Conservation (phyloP, 305 asterid genomes). For the Fraxinus velutina region DNA sequence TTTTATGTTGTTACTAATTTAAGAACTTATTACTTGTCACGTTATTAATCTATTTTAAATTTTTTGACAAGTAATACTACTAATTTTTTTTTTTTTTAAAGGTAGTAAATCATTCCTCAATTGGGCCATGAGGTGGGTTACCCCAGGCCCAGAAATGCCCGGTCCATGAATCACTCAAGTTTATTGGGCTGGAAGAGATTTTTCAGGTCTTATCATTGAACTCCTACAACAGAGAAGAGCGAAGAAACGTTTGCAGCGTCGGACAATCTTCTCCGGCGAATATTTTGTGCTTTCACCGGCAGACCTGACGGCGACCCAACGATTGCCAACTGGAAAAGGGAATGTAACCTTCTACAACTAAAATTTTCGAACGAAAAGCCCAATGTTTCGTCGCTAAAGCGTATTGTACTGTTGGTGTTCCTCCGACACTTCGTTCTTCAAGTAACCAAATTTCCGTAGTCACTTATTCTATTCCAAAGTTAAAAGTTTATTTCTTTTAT, state of each 20-base stretch:
- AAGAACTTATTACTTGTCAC: too few relatives aligned
- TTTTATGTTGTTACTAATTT: too few relatives aligned
- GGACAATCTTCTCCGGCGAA: neutral
- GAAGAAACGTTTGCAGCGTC: neutral
- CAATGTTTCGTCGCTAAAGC: neutral
- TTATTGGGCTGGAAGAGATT: neutral
- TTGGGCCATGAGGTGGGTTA: neutral
- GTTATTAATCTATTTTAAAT: too few relatives aligned
- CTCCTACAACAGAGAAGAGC: neutral
- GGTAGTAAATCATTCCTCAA: too few relatives aligned
- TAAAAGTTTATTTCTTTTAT: neutral
- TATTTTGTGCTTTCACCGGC: neutral
- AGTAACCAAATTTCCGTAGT: neutral
- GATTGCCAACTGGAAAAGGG: neutral
- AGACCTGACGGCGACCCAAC: neutral
- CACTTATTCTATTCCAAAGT: neutral
- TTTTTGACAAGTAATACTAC: too few relatives aligned
- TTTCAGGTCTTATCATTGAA: neutral
- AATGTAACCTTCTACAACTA: neutral
- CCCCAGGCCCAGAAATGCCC: neutral
- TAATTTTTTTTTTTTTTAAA: too few relatives aligned
- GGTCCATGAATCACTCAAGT: neutral
- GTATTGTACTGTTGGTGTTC: neutral
- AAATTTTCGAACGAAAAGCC: neutral
- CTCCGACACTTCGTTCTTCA: neutral